These are phyloP conservation scores for Mucor ambiguus DNA, from an alignment of 371 early-diverging fungal species.

Conservation along the genomic window DNA sequence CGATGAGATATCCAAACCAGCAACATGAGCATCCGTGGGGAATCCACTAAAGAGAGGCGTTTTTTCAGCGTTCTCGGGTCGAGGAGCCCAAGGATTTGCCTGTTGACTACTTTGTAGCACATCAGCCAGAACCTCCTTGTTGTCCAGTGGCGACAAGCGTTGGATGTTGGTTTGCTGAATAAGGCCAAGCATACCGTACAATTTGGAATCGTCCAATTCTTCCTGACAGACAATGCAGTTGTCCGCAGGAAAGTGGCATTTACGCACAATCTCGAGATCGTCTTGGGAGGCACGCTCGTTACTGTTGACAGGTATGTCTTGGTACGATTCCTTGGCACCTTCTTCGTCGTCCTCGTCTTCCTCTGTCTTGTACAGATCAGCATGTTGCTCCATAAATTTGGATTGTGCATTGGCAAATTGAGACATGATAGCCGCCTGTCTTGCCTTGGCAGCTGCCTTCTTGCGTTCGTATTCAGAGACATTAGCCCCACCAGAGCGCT, in stretches of 20 bases:
- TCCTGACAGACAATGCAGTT: constrained; percentile 97
- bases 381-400: constrained; percentile 81
- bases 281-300: constrained; percentile 8
- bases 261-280: constrained; percentile 45
- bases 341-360: constrained; percentile 65
- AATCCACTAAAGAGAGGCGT: constrained; percentile 41
- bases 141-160: constrained; percentile 63
- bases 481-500: not conserved
- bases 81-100: constrained; percentile 15
- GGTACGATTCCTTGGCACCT: constrained; percentile 48
- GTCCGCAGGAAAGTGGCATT: constrained; percentile 78
- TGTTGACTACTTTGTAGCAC: constrained; percentile 46
- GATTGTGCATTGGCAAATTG: constrained; percentile 89
- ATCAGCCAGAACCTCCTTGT: constrained; percentile 59
- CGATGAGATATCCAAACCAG: constrained; percentile 75
- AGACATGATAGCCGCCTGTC: constrained; percentile 89
- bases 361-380: constrained; percentile 53
- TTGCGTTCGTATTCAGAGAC: constrained; percentile 71
- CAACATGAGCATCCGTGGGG: constrained; percentile 53
- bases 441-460: constrained; percentile 81
- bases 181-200: constrained; percentile 87
- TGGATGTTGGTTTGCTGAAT: constrained; percentile 78
- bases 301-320: constrained; percentile 22
- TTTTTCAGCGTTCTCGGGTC: not conserved
- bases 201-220: constrained; percentile 64